Base-by-base conservation (phyloP, 225 moss, liverwort and hornwort species). In the Marchantia polymorpha region DNA sequence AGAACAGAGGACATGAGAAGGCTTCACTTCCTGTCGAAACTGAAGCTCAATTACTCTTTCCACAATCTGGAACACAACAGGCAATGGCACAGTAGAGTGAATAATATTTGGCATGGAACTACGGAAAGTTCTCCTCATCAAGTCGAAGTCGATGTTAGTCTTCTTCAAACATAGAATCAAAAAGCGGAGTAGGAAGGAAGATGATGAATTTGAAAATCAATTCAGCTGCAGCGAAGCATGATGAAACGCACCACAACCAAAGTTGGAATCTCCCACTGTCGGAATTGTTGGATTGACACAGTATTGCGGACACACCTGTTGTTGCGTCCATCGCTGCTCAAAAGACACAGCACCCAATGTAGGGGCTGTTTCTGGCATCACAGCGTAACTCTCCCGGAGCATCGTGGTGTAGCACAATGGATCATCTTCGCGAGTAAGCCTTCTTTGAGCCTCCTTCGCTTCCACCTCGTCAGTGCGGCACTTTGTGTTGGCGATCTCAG, bases 281-380 rank as follows among this genome's bases (percentile, higher is more conserved):
- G 39, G 39, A 39, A 39, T 39, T 39, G 39, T 39, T 39, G 39
- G 39, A 58, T 58, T 10, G 16, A 20, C 58, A 20, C 0, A 58
- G 13, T 58, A 10, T 39, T 50, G n/a, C 50, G 8, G 7, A 76
- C 90, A 83, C 79, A 86, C 96, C 96, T 96, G 91, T 61, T 88
- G 83, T 77, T 96, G 96, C 63, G 91, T 94, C 96, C 96, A 96
- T 55, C 94, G 94, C 83, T 91, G 96, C 83, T 90, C 85, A 52
- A 84, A 76, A 60, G 88, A 80, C 63, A 83, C 84, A 23, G 75
- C 83, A 74, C 72, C 90, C 64, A 85, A 75, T 39, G 82, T 60
- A 47, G 92, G 88, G 31, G 88, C 89, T 26, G 85, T 83, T 55
- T 91, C 89, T 78, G 82, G 29, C 86, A 96, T 72, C 49, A 89